These are phyloP conservation scores for Gleditsia sinensis DNA, from an alignment of 306 rosid species.

Conservation along the genomic window DNA sequence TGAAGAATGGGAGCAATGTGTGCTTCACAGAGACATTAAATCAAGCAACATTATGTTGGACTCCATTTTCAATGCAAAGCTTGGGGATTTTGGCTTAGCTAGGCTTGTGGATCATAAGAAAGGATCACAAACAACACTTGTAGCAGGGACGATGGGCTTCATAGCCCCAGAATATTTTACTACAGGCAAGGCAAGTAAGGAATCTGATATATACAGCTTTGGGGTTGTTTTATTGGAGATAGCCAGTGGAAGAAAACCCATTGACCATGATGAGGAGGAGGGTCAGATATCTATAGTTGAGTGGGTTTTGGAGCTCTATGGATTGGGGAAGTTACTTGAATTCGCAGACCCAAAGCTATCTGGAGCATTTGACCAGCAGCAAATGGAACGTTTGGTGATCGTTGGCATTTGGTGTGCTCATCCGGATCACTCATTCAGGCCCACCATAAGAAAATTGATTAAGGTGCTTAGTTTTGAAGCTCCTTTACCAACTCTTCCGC, in stretches of 20 bases:
- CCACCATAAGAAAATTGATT: conserved; percentile 19
- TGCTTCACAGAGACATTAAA: conserved; percentile 45
- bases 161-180: conserved; percentile 41
- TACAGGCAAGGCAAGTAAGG: conserved; percentile 36
- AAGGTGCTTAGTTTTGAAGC: conserved; percentile 23
- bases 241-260: conserved; percentile 40
- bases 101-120: conserved; percentile 34
- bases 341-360: conserved; percentile 31
- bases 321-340: conserved; percentile 6
- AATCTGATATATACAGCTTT: conserved; percentile 45
- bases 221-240: conserved; percentile 41
- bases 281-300: conserved; percentile 28
- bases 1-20: conserved; percentile 45
- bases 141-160: conserved; percentile 48
- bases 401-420: conserved; percentile 40
- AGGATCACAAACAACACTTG: conserved; percentile 21
- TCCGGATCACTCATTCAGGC: conserved; percentile 26
- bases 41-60: conserved; percentile 52
- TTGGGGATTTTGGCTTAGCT: conserved; percentile 49
- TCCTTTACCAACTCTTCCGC: background rate
- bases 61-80: conserved; percentile 42
- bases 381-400: conserved; percentile 27
- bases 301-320: conserved; percentile 50
- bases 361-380: conserved; percentile 28
- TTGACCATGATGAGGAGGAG: conserved; percentile 2